phyloP scores from a whole-genome alignment of 2,329 filamentous ascomycete genomes.

The Venturia oleaginea region DNA sequence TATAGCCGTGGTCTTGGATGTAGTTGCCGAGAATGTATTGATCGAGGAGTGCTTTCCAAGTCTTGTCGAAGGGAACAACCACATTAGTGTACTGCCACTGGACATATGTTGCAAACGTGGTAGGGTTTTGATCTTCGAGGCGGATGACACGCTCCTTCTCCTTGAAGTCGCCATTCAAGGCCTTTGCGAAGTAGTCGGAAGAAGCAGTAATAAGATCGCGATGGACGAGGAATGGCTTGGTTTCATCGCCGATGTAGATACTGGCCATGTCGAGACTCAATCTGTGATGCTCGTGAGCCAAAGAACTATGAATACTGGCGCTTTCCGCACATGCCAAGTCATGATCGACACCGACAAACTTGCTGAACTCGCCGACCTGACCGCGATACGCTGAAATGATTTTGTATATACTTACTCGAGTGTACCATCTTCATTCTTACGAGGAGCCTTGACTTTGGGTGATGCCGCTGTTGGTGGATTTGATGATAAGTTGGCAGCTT shows the following conservation, averaged over 20 bases:
- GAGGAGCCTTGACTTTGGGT: background rate
- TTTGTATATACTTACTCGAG: slow-evolving; percentile 5
- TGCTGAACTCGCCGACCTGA: no score
- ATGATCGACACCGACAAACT: no score
- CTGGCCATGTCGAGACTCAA: background rate
- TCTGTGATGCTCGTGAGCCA: background rate
- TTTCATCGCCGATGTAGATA: background rate
- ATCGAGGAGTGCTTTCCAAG: background rate
- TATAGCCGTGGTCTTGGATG: background rate
- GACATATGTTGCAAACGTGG: background rate
- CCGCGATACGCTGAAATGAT: no score
- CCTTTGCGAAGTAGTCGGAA: background rate
- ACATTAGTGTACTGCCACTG: background rate
- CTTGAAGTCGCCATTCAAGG: background rate
- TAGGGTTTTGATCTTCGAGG: background rate
- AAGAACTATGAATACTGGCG: background rate
- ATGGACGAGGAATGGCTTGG: background rate
- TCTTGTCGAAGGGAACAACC: background rate
- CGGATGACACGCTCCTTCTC: background rate
- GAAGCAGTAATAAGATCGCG: background rate
- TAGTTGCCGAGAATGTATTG: background rate
- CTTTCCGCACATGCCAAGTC: no score
- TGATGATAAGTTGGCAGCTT: background rate
- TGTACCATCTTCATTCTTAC: background rate
- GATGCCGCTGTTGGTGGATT: background rate